These are phyloP conservation scores for Mortierella sp. DNA, from an alignment of 371 early-diverging fungal genomes.

Conservation along the genomic window DNA sequence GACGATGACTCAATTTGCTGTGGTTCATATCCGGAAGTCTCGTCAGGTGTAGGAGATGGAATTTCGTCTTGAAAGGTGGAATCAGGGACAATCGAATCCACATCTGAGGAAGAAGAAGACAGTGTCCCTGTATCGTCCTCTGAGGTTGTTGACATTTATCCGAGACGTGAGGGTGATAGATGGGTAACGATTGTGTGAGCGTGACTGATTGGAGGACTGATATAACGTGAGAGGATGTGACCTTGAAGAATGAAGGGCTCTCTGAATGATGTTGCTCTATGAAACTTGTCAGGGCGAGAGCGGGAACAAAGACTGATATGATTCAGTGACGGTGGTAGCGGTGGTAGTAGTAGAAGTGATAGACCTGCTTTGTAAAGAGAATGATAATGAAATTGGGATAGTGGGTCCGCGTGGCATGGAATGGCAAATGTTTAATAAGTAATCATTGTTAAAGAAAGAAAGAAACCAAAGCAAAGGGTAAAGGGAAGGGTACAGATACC, in stretches of 20 bases:
- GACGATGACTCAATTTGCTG: background rate
- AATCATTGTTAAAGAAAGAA: background rate
- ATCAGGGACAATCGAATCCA: conserved; percentile 22
- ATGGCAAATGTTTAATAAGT: background rate
- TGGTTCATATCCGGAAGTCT: conserved; percentile 1
- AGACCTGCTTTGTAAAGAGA: background rate
- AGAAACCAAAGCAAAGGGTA: background rate
- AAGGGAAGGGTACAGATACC: background rate
- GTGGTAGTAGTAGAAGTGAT: too few species aligned
- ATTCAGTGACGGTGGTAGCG: too few species aligned
- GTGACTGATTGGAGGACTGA: background rate
- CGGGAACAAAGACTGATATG: background rate
- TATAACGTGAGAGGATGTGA: background rate
- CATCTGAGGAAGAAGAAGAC: conserved; percentile 4
- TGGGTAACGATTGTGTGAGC: background rate
- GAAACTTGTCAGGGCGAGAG: background rate
- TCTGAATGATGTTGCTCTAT: background rate
- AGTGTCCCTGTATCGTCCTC: background rate
- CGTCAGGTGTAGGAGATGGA: conserved; percentile 16
- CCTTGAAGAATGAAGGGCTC: background rate
- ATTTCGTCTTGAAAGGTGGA: conserved; percentile 27
- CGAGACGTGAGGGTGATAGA: background rate
- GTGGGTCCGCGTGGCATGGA: background rate
- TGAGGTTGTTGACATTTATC: background rate
- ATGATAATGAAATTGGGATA: background rate